Conservation (phyloP, 352 stramenopile species). For the Lagenidium giganteum region DNA sequence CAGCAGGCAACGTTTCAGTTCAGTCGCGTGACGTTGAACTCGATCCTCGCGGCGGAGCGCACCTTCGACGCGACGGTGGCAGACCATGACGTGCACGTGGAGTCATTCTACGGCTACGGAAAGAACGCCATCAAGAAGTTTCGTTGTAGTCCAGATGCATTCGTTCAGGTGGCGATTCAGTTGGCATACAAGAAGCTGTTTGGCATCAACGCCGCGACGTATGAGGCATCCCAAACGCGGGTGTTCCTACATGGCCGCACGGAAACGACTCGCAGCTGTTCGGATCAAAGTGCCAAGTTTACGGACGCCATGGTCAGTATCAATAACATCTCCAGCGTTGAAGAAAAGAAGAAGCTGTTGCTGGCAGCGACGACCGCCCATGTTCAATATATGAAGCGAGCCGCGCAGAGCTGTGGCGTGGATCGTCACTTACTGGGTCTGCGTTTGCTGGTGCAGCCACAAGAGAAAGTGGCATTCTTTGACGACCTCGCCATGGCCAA, state of each 20-base stretch:
- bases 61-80: constrained; percentile 66
- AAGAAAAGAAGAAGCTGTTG: constrained; percentile 43
- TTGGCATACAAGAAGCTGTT: constrained; percentile 85
- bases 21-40: constrained; percentile 31
- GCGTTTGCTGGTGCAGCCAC: constrained; percentile 41
- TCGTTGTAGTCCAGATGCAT: constrained; percentile 91
- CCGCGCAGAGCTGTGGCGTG: constrained; percentile 77
- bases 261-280: constrained; percentile 86
- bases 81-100: constrained; percentile 86
- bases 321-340: constrained; percentile 16
- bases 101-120: constrained; percentile 88
- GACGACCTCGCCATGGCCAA: constrained; percentile 62
- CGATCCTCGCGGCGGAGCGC: constrained; percentile 47
- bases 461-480: constrained; percentile 59
- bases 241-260: constrained; percentile 95
- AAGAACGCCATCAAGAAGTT: constrained; percentile 86
- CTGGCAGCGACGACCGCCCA: constrained; percentile 37
- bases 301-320: constrained; percentile 75
- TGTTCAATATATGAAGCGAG: constrained; percentile 67
- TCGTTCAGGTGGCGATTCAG: constrained; percentile 95
- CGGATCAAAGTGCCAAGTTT: constrained; percentile 76
- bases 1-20: constrained; percentile 52
- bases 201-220: constrained; percentile 73
- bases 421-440: constrained; percentile 94
- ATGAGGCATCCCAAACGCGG: constrained; percentile 94